These are phyloP conservation scores for Phytophthora pini DNA, from an alignment of 352 stramenopile genomes.

Conservation along the genomic window DNA sequence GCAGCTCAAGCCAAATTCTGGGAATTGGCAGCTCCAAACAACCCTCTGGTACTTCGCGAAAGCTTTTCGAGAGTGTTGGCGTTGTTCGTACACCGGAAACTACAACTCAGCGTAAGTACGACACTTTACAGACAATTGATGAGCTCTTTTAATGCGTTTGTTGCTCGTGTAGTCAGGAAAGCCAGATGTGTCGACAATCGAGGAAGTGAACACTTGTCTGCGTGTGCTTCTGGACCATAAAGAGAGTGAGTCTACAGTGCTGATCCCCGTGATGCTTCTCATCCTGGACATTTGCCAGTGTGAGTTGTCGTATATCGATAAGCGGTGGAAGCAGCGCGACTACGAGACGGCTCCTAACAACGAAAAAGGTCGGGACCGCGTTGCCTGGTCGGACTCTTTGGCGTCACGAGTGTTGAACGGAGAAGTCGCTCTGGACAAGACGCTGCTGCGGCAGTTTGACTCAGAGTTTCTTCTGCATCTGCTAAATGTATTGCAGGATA, in stretches of 20 bases:
- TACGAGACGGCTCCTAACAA: background rate
- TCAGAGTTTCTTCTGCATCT: slow-evolving; percentile 46
- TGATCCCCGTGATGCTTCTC: slow-evolving; percentile 41
- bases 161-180: slow-evolving; percentile 27
- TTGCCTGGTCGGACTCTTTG: slow-evolving; percentile 42
- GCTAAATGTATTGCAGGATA: slow-evolving; percentile 34
- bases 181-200: slow-evolving; percentile 17
- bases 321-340: slow-evolving; percentile 32
- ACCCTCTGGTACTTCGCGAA: slow-evolving; percentile 20
- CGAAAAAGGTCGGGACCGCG: slow-evolving; percentile 5
- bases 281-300: slow-evolving; percentile 44
- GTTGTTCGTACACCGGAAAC: slow-evolving; percentile 48
- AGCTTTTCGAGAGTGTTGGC: slow-evolving; percentile 43
- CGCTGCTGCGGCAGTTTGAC: slow-evolving; percentile 30
- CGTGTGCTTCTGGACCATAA: slow-evolving; percentile 34
- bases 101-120: slow-evolving; percentile 32
- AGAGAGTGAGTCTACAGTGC: slow-evolving; percentile 37
- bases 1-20: slow-evolving; percentile 50
- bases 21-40: slow-evolving; percentile 35
- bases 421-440: slow-evolving; percentile 36
- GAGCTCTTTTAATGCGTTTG: background rate
- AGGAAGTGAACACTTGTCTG: slow-evolving; percentile 51
- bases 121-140: no score
- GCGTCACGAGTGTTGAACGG: slow-evolving; percentile 43
- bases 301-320: slow-evolving; percentile 47